Base-by-base conservation (phyloP, 306 rosid genomes). In the Lupinus albus region DNA sequence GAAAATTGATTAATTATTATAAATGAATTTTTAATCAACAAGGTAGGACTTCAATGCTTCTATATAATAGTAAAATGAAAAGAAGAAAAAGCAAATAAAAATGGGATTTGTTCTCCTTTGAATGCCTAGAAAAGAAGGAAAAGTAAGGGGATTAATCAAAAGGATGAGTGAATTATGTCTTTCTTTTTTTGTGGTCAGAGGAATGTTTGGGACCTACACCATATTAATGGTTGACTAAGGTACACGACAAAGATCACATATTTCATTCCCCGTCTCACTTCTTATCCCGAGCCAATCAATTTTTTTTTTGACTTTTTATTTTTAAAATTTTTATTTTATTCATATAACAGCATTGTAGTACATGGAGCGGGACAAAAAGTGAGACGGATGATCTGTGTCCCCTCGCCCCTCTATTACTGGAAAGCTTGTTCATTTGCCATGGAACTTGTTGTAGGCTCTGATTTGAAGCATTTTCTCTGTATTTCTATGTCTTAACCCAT, bases 191-290 rank as follows among this genome's bases (percentile, higher is more conserved):
- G 44, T 20, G 80, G 89, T 80, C 86, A 70, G 95, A 88, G 84
- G 78, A 61, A 44, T 48, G 46, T 63, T 70, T 73, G 91, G 91
- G 94, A 28, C 94, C 94, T 82, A 82, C 84, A 13, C 0, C 2
- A 25, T 57, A 78, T 83, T 86, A 77, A 86, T 86, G 96, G 86
- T 76, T 80, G 81, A 82, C 86, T 73, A 69, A 68, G n/a, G n/a
- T n/a, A n/a, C n/a, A n/a, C n/a, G n/a, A n/a, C n/a, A n/a, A n/a
- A n/a, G n/a, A n/a, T n/a, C n/a, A n/a, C n/a, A n/a, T n/a, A n/a
- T n/a, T n/a, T n/a, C n/a, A n/a, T n/a, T n/a, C n/a, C n/a, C n/a
- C n/a, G n/a, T n/a, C n/a, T n/a, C n/a, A n/a, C n/a, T n/a, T n/a
- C n/a, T n/a, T n/a, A n/a, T n/a, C n/a, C n/a, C n/a, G n/a, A n/a